phyloP scores from a whole-genome alignment of 2,329 filamentous ascomycete species.

The Monilinia fructicola region DNA sequence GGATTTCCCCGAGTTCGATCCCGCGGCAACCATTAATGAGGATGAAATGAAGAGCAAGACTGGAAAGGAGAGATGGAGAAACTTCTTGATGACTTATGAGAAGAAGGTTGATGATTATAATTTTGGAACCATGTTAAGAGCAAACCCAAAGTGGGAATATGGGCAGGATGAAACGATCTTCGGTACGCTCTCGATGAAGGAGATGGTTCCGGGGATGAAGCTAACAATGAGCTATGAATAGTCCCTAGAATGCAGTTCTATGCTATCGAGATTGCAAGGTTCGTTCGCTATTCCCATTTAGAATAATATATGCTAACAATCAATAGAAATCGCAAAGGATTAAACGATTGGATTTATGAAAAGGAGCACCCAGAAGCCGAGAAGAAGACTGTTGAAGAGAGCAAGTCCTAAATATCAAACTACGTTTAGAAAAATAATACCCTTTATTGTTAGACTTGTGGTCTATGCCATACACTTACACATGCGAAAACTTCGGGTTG shows the following conservation, averaged over 20 bases:
- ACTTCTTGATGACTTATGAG: slow-evolving; percentile 91
- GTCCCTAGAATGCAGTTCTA: slow-evolving; percentile 77
- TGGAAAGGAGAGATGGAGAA: slow-evolving; percentile 92
- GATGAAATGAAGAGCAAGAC: slow-evolving; percentile 96
- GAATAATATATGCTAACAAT: neutral
- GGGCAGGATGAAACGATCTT: slow-evolving; percentile 89
- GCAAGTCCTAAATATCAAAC: neutral
- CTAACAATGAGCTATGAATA: slow-evolving; percentile 33
- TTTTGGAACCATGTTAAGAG: slow-evolving; percentile 90
- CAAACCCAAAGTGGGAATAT: slow-evolving; percentile 78
- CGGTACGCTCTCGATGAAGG: slow-evolving; percentile 53
- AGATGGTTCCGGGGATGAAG: neutral
- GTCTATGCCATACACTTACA: neutral
- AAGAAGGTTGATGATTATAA: slow-evolving; percentile 97
- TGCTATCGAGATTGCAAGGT: slow-evolving; percentile 67
- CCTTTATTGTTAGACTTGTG: neutral
- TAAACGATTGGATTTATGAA: slow-evolving; percentile 98
- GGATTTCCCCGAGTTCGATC: slow-evolving; percentile 92
- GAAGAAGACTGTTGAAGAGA: slow-evolving; percentile 25
- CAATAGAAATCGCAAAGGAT: slow-evolving; percentile 70
- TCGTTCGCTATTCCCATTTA: neutral
- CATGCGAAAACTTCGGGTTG: neutral
- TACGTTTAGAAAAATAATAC: neutral
- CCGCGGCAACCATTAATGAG: slow-evolving; percentile 77
- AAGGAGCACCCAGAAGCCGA: slow-evolving; percentile 62